Evolutionary conservation across 805 yeast species (phyloP), one percentile per base, ranked within the genome.

Genomic region (Metschnikowia dekortorum): DNA sequence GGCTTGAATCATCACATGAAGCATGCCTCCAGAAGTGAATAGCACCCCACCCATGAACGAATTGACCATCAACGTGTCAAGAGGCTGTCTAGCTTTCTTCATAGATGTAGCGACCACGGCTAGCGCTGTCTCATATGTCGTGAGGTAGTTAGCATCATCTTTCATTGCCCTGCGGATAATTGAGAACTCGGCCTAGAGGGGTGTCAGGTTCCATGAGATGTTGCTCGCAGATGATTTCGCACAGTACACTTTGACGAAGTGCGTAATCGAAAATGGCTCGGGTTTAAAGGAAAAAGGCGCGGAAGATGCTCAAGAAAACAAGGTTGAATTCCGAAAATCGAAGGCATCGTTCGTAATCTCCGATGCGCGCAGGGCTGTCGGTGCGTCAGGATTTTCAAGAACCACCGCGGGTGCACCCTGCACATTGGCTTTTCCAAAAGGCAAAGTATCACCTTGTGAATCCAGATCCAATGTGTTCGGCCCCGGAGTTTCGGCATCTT

Each of bases 51-150:
- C 95, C 53, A 85, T 69, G 5, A 86, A 63, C 0, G 90, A 81
- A 61, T 85, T 85, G 18, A 86, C 59, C 0, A 81, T 55, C n/a
- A 87, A 62, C 0, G 83, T 75, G 51, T 83, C 84, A 4, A 82
- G 56, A 54, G 81, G 75, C 30, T 85, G 74, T 64, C 95, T 74
- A 4, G 91, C 79, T 61, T 87, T 87, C 65, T 87, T 87, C 94
- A 87, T 87, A 2, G 89, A 75, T 0, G 94, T 87, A 8, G 95
- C 95, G 16, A 87, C 92, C 38, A 86, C 85, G 0, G 95, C 94
- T 46, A 87, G 66, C 0, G 94, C 94, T 2, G 92, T 83, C 59
- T 87, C 95, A 67, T 87, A 83, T 6, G 92, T 87, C 4, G 89
- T 81, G 45, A 85, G 75, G 59, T 85, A 87, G 56, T 74, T 47